phyloP scores from a whole-genome alignment of 2,329 filamentous ascomycete species.

The Fusarium proliferatum region DNA sequence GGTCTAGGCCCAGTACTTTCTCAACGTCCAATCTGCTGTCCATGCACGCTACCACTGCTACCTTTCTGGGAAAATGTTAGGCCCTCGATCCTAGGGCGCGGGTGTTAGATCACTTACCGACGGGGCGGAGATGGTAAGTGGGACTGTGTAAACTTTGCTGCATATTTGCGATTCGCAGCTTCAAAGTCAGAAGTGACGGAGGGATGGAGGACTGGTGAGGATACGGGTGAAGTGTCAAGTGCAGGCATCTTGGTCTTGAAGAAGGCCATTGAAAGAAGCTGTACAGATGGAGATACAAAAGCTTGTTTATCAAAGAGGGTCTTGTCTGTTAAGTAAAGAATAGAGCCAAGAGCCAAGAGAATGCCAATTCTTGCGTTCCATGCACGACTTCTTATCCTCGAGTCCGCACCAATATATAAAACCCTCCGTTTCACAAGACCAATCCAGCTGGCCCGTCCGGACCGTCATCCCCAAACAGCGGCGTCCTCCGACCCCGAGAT shows the following conservation, averaged over 20 bases:
- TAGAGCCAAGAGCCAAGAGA: conserved; percentile 6
- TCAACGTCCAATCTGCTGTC: conserved; percentile 79
- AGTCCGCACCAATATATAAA: background rate
- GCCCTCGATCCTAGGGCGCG: conserved; percentile 21
- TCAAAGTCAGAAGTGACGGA: conserved; percentile 38
- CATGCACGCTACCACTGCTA: conserved; percentile 77
- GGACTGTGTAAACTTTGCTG: conserved; percentile 34
- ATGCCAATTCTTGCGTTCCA: conserved; percentile 5
- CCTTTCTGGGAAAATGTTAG: conserved; percentile 45
- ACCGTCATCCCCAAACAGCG: conserved; percentile 9
- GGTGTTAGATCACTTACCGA: conserved; percentile 31
- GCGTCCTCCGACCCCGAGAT: conserved; percentile 28
- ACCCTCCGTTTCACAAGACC: background rate
- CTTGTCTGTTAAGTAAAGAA: conserved; percentile 6
- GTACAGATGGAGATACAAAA: background rate
- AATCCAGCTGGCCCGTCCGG: conserved; percentile 24
- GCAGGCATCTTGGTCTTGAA: conserved; percentile 14
- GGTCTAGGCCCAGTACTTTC: conserved; percentile 68
- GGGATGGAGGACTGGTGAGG: background rate
- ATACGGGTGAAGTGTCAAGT: background rate
- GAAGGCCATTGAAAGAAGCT: background rate
- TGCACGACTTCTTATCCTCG: conserved; percentile 32
- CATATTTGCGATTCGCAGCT: conserved; percentile 39
- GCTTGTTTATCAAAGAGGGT: background rate
- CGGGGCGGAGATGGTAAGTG: conserved; percentile 39